phyloP scores from a whole-genome alignment of 2,329 filamentous ascomycete genomes.

The Alternaria conjuncta region DNA sequence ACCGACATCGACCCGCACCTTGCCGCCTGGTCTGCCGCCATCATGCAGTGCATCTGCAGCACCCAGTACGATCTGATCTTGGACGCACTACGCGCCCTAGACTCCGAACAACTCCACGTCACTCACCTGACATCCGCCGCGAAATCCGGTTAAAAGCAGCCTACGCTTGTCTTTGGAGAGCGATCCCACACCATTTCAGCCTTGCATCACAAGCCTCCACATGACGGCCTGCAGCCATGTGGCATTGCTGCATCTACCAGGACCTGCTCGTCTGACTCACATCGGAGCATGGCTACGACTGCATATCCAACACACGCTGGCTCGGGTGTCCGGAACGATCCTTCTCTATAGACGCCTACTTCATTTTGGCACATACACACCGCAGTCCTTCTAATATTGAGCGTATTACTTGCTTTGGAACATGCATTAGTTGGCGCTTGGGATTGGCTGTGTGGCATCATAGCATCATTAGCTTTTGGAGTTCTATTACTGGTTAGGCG shows the following conservation, averaged over 20 bases:
- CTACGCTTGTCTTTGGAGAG: conserved; percentile 13
- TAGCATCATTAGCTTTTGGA: conserved; percentile 28
- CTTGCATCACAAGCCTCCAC: conserved; percentile 14
- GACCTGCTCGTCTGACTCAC: conserved; percentile 33
- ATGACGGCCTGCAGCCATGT: conserved; percentile 19
- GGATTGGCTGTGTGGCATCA: conserved; percentile 22
- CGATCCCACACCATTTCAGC: conserved; percentile 22
- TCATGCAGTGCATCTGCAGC: conserved; percentile 33
- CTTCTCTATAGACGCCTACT: conserved; percentile 36
- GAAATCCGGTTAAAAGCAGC: conserved; percentile 28
- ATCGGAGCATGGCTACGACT: conserved; percentile 29
- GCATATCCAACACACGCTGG: conserved; percentile 44
- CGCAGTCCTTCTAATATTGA: conserved; percentile 46
- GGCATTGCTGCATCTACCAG: conserved; percentile 27
- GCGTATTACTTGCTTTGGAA: conserved; percentile 31
- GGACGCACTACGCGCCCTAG: conserved; percentile 30
- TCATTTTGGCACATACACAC: conserved; percentile 26
- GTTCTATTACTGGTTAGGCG: conserved; percentile 22
- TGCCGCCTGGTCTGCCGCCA: conserved; percentile 25
- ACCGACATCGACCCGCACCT: conserved; percentile 24
- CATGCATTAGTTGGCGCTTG: conserved; percentile 45
- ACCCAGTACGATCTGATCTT: conserved; percentile 35
- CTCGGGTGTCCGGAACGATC: conserved; percentile 43
- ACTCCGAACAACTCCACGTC: conserved; percentile 21
- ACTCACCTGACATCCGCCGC: conserved; percentile 29